Base-by-base conservation (phyloP, 768 basidiomycete species). In the Russula compacta region DNA sequence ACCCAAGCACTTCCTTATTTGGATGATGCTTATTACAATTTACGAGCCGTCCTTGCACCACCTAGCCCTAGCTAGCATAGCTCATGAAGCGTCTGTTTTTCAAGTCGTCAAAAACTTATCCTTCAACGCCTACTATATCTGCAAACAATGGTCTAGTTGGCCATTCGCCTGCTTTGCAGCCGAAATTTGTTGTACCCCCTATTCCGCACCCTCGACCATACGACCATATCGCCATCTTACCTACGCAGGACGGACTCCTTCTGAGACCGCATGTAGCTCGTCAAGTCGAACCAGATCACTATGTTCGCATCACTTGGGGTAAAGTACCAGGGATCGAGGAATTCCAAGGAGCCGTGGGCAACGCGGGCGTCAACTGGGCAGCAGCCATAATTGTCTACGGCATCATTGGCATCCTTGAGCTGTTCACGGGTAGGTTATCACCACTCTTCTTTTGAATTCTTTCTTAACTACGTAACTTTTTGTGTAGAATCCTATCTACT, bases 201-300 rank as follows among this genome's bases (percentile, higher is more conserved):
- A 72, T 86, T 14, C 85, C 85, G n/a, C 87, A 90, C 69, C 88
- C 88, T 32, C 81, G 79, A 66, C 87, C 89, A 7, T 75, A 90
- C 69, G 82, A 85, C 49, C 77, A 83, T 62, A 81, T 93, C 44
- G 80, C 80, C n/a, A 63, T 92, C 36, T 68, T 85, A 43, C 78
- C 77, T 4, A 80, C 85, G 1, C 72, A 75, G 17, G 76, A 81
- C 8, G 89, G 87, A 4, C 77, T 93, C n/a, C 68, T 89, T 53
- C 74, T 92, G 56, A 78, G 83, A 47, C 87, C 85, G 21, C 80
- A 83, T 67, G 62, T 75, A 21, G 66, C 73, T 38, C 75, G 65
- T 29, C 50, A 33, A 40, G 57, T 65, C n/a, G 65, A 65, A n/a
- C 57, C 69, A 63, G 71, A 73, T 35, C 75, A 77, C 21, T 76